These are phyloP conservation scores for Lactifluus echinatus DNA, from an alignment of 768 basidiomycete species.

Conservation along the genomic window DNA sequence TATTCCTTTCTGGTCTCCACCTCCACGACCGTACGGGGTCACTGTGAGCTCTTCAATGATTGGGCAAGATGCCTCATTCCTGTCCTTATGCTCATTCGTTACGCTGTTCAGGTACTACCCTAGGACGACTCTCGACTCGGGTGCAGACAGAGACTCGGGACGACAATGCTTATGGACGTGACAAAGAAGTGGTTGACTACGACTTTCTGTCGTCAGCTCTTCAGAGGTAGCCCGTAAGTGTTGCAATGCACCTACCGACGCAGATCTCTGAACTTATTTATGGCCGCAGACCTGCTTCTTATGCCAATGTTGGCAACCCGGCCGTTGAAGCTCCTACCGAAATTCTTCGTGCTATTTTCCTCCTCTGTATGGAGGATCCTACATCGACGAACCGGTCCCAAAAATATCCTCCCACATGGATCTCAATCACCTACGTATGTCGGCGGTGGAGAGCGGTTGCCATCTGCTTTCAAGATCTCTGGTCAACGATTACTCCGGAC, in stretches of 20 bases:
- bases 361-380: neutral
- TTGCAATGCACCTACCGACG: too few species aligned
- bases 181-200: neutral
- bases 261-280: neutral
- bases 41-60: neutral
- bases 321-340: neutral
- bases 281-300: neutral
- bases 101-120: neutral
- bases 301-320: neutral
- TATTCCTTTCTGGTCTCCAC: neutral
- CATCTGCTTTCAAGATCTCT: neutral
- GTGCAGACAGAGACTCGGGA: neutral
- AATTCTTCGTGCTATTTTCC: neutral
- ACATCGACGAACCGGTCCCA: neutral
- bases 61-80: too few species aligned
- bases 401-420: neutral
- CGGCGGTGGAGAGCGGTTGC: conserved; percentile 3
- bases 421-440: neutral
- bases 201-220: neutral
- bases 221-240: neutral
- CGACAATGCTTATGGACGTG: neutral
- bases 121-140: neutral
- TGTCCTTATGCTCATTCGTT: neutral
- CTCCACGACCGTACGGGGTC: neutral
- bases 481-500: conserved; percentile 2